Percentiles rank a stretch among this genome's conserved stretches.
Conservation (phyloP, 1,139 yeast genomes). For the Zygotorulaspora mrakii region DNA sequence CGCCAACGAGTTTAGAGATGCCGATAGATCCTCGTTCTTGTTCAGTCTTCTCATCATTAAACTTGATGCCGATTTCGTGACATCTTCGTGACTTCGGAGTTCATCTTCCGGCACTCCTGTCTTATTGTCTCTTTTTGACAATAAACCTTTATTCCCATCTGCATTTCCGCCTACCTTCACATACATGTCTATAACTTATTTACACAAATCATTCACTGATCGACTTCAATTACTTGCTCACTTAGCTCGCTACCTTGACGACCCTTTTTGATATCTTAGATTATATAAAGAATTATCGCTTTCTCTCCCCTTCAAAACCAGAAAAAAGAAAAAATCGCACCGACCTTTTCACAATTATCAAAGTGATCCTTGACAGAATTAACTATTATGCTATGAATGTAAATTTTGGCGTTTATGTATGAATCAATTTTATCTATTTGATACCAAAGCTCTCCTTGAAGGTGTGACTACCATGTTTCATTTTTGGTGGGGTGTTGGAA, state of each 20-base stretch:
- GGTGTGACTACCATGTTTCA: neutral
- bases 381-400: too few relatives aligned
- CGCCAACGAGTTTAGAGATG: slow-evolving; percentile 24
- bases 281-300: too few relatives aligned
- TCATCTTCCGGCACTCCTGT: slow-evolving; percentile 1
- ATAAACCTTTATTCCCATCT: neutral
- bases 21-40: slow-evolving; percentile 5
- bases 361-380: too few relatives aligned
- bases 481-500: neutral
- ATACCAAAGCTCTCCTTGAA: too few relatives aligned
- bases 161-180: slow-evolving; percentile 1
- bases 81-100: slow-evolving; percentile 4
- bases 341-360: too few relatives aligned
- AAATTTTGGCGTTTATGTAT: too few relatives aligned
- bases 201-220: neutral
- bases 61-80: slow-evolving; percentile 3
- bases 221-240: too few relatives aligned
- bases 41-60: slow-evolving; percentile 8
- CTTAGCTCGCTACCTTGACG: too few relatives aligned
- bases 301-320: too few relatives aligned
- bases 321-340: too few relatives aligned
- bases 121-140: neutral
- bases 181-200: slow-evolving; percentile 2
- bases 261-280: too few relatives aligned
- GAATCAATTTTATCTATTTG: too few relatives aligned